These are phyloP conservation scores for Fusarium aywerte DNA, from an alignment of 2,329 filamentous ascomycete genomes.

Conservation along the genomic window DNA sequence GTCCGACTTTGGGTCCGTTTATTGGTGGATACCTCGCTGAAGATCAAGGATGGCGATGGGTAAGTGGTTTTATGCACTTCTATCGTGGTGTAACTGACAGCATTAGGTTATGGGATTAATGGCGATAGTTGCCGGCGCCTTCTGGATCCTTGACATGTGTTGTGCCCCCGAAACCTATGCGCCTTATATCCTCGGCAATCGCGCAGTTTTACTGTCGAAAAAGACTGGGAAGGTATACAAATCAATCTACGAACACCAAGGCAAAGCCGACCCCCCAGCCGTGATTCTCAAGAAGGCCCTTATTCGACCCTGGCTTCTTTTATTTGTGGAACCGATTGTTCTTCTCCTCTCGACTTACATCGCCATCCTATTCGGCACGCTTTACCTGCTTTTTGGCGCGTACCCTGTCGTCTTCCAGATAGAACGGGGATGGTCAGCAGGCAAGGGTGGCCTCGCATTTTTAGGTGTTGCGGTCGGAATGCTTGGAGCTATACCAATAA, in stretches of 20 bases:
- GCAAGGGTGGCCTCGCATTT: constrained; percentile 70
- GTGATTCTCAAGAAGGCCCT: constrained; percentile 66
- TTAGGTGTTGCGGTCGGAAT: constrained; percentile 74
- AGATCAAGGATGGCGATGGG: constrained; percentile 69
- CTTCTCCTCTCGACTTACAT: constrained; percentile 71
- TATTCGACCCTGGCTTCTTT: constrained; percentile 69
- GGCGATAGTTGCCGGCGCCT: constrained; percentile 66
- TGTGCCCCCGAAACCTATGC: constrained; percentile 69
- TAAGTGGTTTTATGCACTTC: neutral
- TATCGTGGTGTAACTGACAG: neutral
- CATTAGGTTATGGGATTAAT: constrained; percentile 67
- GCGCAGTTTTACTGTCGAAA: constrained; percentile 61
- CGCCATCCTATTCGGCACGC: constrained; percentile 65
- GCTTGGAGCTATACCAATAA: constrained; percentile 63
- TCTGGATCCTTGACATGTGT: constrained; percentile 66
- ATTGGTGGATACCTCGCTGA: constrained; percentile 71
- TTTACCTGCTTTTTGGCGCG: constrained; percentile 66
- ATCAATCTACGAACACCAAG: constrained; percentile 58
- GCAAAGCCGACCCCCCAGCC: constrained; percentile 55
- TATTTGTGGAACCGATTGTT: constrained; percentile 74
- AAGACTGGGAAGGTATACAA: constrained; percentile 66
- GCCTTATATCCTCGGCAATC: constrained; percentile 64
- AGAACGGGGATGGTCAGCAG: constrained; percentile 65
- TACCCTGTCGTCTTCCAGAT: constrained; percentile 71
- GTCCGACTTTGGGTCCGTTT: constrained; percentile 69